Evolutionary conservation across 108 stramenopile species (phyloP), one percentile per base, ranked within the genome.

Genomic region (Fistulifera solaris): DNA sequence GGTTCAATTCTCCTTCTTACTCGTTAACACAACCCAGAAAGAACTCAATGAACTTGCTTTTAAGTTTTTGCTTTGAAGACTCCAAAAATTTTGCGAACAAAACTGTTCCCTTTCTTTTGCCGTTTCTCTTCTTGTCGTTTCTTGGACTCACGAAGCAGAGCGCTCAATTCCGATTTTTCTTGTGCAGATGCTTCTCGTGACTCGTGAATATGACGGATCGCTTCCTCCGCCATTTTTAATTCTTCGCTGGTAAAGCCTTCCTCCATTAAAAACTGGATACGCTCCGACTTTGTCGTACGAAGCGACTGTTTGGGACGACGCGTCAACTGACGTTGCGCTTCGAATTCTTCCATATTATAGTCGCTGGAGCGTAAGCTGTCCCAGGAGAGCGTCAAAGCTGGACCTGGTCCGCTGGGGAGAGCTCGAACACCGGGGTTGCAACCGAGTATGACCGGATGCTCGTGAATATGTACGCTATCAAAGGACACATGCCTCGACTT

Each of bases 331-430:
- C 63, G 63, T 12, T 40, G n/a, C 19, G 31, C 23, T 23, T 76
- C 75, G 43, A 56, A 76, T 26, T 62, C 67, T 6, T 60, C 43
- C 14, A 73, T 19, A 43, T 56, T 24, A 10, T 64, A 42, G 21
- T 42, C 25, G 10, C 43, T 27, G 15, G 54, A 27, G 16, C 55
- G 50, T 14, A 44, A 40, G 27, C 72, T 69, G 3, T 72, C 59
- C 78, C 78, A 80, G 15, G 28, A 48, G 6, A 80, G 31, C 10
- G 64, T 52, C 1, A 80, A 26, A 17, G 78, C 74, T 14, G 75
- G 64, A 2, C 78, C 78, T 35, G 31, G 31, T 3, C 31, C 31
- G 8, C 31, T 35, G 8, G 31, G 31, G 8, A 35, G 31, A 17
- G 41, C 43, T 6, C 28, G 4, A 31, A 49, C 48, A 27, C 40